Evolutionary conservation across 2,329 filamentous ascomycete species (phyloP).

Genomic region (Fusarium setosum): DNA sequence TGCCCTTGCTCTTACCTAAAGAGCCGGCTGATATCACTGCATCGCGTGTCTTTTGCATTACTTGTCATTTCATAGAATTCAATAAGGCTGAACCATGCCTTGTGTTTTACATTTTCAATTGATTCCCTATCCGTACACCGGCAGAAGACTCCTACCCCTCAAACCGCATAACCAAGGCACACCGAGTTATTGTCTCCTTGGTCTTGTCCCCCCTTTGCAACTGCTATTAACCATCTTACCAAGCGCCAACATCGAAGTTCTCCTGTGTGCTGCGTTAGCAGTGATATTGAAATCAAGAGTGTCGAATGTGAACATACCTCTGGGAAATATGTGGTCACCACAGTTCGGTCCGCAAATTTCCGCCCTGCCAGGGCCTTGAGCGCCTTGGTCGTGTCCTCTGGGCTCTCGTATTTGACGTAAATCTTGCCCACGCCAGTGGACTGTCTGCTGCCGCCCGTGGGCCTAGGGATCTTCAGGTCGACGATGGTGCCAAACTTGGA

Average conservation of each 20-base stretch:
- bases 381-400: constrained; percentile 84
- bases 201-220: neutral
- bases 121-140: constrained; percentile 35
- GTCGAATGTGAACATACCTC: constrained; percentile 68
- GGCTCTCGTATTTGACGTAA: constrained; percentile 89
- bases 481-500: constrained; percentile 87
- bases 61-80: constrained; percentile 11
- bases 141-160: constrained; percentile 33
- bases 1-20: neutral
- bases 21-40: neutral
- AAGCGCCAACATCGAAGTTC: constrained; percentile 92
- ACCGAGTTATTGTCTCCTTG: constrained; percentile 5
- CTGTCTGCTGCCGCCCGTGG: constrained; percentile 83
- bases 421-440: constrained; percentile 96
- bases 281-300: neutral
- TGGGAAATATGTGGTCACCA: constrained; percentile 95
- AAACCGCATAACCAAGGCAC: constrained; percentile 32
- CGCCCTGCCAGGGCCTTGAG: constrained; percentile 90
- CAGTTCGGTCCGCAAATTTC: constrained; percentile 96
- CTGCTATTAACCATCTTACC: constrained; percentile 63
- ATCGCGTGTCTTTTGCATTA: neutral
- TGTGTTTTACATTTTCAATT: constrained; percentile 46
- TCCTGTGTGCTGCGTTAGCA: constrained; percentile 68
- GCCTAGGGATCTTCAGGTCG: constrained; percentile 93
- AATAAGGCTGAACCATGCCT: constrained; percentile 35